Evolutionary conservation across 495 filamentous ascomycete species (phyloP), one percentile per base, ranked within the genome.

Genomic region (Annulohypoxylon maeteangense): DNA sequence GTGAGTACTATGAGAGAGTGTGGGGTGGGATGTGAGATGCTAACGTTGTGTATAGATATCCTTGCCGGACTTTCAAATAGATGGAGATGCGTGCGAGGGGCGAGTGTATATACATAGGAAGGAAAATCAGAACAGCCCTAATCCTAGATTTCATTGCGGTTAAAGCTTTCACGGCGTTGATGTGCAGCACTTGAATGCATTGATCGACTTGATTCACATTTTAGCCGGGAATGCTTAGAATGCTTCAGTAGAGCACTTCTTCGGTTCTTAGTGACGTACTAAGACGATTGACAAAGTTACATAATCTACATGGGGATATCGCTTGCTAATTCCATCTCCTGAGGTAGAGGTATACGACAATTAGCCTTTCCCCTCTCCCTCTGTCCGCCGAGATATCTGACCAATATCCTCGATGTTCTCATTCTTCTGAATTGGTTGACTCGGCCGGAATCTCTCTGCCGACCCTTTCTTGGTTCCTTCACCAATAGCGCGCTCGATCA

Each of bases 401-500:
- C 71, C 68, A n/a, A 67, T 62, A 22, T 78, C 76, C 36, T 78
- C 76, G 32, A 78, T 78, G 27, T 78, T 76, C 44, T 75, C 76
- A 34, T 75, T 78, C 71, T 78, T 78, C 38, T 44, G 51, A 34
- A 3, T 11, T 31, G 62, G 36, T 18, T 55, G 54, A 23, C 20
- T 10, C 22, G 63, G n/a, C 18, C 56, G 34, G 7, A 23, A 18
- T 12, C 36, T 64, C 7, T 44, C 62, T 6, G 62, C 14, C 0
- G 61, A 22, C 7, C 44, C 58, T 20, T 58, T 67, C 1, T 55
- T 68, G 0, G 36, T n/a, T 4, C 74, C 76, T 69, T 93, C 91
- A 0, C 90, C 90, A 14, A 91, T 80, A 23, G 91, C 83, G 42
- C 87, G 87, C 79, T 94, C 91, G 47, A 97, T 90, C 51, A 98